phyloP scores from a whole-genome alignment of 148 eudicot species.

The Drosera capensis region DNA sequence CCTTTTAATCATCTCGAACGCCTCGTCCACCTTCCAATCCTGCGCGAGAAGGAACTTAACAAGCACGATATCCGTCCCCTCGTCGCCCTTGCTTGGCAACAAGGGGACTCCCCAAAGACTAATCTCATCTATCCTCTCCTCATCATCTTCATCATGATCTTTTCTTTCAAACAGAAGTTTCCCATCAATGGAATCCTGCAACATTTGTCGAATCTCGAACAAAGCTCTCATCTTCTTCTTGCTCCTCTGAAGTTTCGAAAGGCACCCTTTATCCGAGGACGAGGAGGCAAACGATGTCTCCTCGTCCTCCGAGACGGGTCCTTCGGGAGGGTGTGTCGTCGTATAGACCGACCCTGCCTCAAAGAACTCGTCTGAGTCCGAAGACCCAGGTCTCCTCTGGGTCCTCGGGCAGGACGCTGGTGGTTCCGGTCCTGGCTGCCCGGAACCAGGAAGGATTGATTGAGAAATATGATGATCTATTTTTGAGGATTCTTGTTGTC shows the following conservation, averaged over 20 bases:
- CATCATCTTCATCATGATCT: neutral
- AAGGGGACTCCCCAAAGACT: slow-evolving; percentile 77
- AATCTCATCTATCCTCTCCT: slow-evolving; percentile 20
- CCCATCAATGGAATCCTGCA: slow-evolving; percentile 42
- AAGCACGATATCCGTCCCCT: slow-evolving; percentile 34
- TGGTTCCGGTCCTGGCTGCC: no score
- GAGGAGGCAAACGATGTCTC: neutral
- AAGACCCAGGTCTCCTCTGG: no score
- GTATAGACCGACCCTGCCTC: no score
- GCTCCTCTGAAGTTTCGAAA: neutral
- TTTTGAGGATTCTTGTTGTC: no score
- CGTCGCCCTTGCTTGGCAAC: slow-evolving; percentile 48
- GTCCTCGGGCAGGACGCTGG: no score
- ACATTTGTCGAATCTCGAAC: slow-evolving; percentile 27
- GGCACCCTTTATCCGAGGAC: neutral
- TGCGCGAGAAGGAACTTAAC: slow-evolving; percentile 52
- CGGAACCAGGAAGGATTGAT: no score
- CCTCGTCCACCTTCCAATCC: slow-evolving; percentile 36
- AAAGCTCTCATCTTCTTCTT: slow-evolving; percentile 13
- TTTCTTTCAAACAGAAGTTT: slow-evolving; percentile 10
- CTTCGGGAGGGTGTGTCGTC: no score
- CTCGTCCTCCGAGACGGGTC: neutral
- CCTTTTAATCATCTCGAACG: slow-evolving; percentile 33
- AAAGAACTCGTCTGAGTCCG: no score
- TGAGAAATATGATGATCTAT: no score